Conservation (phyloP, 257 asterid species). For the Przewalskia tangutica region DNA sequence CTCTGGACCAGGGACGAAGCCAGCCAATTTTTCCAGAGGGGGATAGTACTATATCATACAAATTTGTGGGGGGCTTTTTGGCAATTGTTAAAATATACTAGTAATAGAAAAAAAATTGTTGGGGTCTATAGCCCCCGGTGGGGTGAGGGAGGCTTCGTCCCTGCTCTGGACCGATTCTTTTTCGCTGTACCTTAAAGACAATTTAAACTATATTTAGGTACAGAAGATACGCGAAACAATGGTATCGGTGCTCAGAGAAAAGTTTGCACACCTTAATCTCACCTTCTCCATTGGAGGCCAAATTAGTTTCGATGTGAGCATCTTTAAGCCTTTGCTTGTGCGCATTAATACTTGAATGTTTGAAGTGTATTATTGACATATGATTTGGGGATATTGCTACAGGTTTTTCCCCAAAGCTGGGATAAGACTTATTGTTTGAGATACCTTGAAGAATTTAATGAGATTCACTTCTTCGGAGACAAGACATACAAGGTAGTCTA, state of each 20-base stretch:
- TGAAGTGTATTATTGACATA: neutral
- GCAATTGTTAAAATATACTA: too few species aligned
- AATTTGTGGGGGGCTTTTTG: too few species aligned
- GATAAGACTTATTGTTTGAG: slow-evolving; percentile 94
- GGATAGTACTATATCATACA: too few species aligned
- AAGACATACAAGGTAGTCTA: slow-evolving; percentile 80
- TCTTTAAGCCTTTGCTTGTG: neutral
- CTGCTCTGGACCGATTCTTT: neutral
- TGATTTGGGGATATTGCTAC: slow-evolving; percentile 5
- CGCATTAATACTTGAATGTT: neutral
- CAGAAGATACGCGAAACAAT: slow-evolving; percentile 71
- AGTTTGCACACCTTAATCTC: slow-evolving; percentile 66
- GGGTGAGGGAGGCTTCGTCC: too few species aligned
- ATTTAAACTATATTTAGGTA: slow-evolving; percentile 37
- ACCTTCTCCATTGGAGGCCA: slow-evolving; percentile 94
- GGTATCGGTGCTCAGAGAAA: slow-evolving; percentile 76
- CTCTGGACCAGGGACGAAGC: too few species aligned
- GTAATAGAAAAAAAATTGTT: too few species aligned
- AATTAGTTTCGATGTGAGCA: slow-evolving; percentile 92
- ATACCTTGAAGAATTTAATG: slow-evolving; percentile 72
- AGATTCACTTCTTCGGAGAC: slow-evolving; percentile 94
- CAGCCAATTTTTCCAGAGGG: too few species aligned
- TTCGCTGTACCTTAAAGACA: slow-evolving; percentile 9
- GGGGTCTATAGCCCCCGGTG: too few species aligned
- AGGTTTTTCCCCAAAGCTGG: slow-evolving; percentile 98